Evolutionary conservation across 2,329 filamentous ascomycete genomes (phyloP), one percentile per base, ranked within the genome.

Genomic region (Escovopsis sp.): DNA sequence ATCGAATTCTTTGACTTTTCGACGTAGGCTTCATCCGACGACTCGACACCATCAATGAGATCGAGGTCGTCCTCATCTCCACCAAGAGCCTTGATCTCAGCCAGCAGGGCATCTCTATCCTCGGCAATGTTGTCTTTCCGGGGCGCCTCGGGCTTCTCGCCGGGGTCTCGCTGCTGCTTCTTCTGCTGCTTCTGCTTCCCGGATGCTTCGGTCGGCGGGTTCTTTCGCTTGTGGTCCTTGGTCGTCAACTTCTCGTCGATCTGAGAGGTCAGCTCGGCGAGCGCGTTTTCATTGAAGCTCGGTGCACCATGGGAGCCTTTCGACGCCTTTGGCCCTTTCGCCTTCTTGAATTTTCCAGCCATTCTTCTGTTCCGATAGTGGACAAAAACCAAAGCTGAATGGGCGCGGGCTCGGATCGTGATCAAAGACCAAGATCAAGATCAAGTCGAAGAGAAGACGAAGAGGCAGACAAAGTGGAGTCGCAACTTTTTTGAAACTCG

Each of bases 61-160:
- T 74, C 71, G 35, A 79, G 56, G 47, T 82, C 79, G 35, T 74
- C 67, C 56, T 81, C 74, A 41, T 79, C 75, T 12, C 79, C 79
- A 4, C 77, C 79, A 2, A 83, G 62, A 12, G 74, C 74, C 48
- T 69, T 65, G 46, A 82, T 82, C 52, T 82, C 79, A 43, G 74
- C 69, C 7, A 82, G 60, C 5, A 82, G 61, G 11, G 58, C 54
- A 29, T 63, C 60, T n/a, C 57, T 50, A 16, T 57, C 57, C 20
- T 57, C 52, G 13, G 37, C 29, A 31, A 46, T 42, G 20, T 50
- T 50, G 6, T 30, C 8, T 30, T 30, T 7, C 8, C 8, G 27
- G 8, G 27, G 27, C 4, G 27, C 27, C 8, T 30, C 2, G 4
- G 27, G 8, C 50, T 54, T 59, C 37, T 50, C 43, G 24, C 41